Base-by-base conservation (phyloP, 1,284 basidiomycete genomes). In the Ceratobasidium sp. region DNA sequence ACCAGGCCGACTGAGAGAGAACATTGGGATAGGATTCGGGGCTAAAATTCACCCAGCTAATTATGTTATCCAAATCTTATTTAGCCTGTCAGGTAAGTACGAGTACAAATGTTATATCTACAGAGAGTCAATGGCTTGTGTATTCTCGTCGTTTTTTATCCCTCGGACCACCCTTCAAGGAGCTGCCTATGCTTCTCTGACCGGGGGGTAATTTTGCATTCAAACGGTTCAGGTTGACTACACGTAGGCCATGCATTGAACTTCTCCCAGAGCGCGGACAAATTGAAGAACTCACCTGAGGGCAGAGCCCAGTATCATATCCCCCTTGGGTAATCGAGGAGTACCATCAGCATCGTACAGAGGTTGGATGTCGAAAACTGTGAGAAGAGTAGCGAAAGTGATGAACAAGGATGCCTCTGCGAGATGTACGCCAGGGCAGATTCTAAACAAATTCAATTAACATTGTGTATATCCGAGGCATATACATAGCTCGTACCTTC, bases 351-450 rank as follows among this genome's bases (percentile, higher is more conserved):
- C 71, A 36, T 77, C 78, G 33, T 47, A 50, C 11, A 73, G 51
- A 29, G 77, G 69, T 4, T n/a, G 17, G 41, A 81, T 78, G 53
- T 79, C 72, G 73, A 81, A 81, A 15, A 78, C 76, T 79, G 80
- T 80, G 0, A 76, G 29, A 47, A 76, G 17, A 6, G 69, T 62
- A 1, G 54, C 71, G 33, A 74, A 51, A 24, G 36, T 74, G 29
- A 74, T 67, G 24, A 63, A 76, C 11, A 76, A 45, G 2, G 75
- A 56, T 11, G 41, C 57, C 14, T 67, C 47, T 11, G 72, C 75
- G 41, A 76, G 64, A 27, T 67, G 56, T 53, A 66, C 36, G 6
- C 75, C 75, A 11, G 75, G 75, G 41, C 75, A 76, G 29, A 60
- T 24, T 29, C 75, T 73, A 11, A 5, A 41, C 11, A 41, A 41